phyloP scores from a whole-genome alignment of 352 stramenopile genomes.

The Discostella stelligera region DNA sequence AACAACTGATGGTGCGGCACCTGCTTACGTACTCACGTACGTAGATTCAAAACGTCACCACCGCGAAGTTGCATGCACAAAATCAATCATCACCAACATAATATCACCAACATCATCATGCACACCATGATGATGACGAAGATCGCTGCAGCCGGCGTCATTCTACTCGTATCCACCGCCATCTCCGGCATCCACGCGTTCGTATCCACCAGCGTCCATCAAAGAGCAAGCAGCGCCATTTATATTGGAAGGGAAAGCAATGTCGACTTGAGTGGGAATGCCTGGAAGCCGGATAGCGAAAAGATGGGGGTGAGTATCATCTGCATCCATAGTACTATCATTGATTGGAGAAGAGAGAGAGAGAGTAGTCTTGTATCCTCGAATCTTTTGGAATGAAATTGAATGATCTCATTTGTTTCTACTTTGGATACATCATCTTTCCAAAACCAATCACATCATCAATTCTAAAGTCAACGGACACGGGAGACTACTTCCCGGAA shows the following conservation, averaged over 20 bases:
- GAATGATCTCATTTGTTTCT: too few relatives aligned
- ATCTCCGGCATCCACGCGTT: background rate
- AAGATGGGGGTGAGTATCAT: conserved; percentile 60
- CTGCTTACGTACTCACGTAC: too few relatives aligned
- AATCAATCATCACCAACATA: too few relatives aligned
- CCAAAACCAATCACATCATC: too few relatives aligned
- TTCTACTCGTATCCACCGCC: background rate
- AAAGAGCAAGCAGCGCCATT: background rate
- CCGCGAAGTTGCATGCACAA: too few relatives aligned
- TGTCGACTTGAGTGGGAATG: conserved; percentile 62
- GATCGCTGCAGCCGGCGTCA: background rate
- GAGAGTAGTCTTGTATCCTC: too few relatives aligned
- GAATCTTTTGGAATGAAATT: too few relatives aligned
- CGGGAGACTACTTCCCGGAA: conserved; percentile 78
- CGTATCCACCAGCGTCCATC: background rate
- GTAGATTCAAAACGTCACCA: too few relatives aligned
- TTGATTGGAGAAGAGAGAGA: too few relatives aligned
- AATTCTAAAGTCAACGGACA: conserved; percentile 59
- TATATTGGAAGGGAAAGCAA: conserved; percentile 27
- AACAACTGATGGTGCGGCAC: too few relatives aligned
- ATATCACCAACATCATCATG: background rate
- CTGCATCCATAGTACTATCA: too few relatives aligned
- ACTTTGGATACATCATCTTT: too few relatives aligned
- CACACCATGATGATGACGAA: background rate
- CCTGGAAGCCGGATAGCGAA: conserved; percentile 71